A percentile compares a stretch with the other conserved stretches of the same genome.
These are phyloP conservation scores for Poteriospumella lacustris DNA, from an alignment of 108 stramenopile species.

Conservation along the genomic window DNA sequence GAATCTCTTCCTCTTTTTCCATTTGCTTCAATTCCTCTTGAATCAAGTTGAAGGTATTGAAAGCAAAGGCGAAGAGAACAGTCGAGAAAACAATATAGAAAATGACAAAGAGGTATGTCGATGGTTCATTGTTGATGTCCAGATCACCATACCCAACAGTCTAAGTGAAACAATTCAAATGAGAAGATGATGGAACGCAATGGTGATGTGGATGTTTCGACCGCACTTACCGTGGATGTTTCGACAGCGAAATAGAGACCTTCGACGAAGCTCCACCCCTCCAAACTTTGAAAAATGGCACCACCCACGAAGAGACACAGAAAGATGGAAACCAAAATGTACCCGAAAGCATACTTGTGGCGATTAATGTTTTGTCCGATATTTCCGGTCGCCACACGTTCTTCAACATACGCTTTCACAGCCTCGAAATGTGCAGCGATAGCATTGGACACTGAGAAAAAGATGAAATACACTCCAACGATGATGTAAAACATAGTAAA, in stretches of 20 bases:
- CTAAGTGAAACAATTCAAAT: not conserved
- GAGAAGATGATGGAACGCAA: not conserved
- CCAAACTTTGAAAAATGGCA: not conserved
- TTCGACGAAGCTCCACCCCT: not conserved
- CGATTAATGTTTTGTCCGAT: too few species aligned
- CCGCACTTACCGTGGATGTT: not conserved
- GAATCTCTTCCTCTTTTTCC: not conserved
- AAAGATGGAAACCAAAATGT: not conserved
- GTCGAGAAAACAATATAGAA: not conserved
- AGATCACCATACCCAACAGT: slow-evolving; percentile 18
- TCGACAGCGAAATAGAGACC: slow-evolving; percentile 6
- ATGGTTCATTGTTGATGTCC: not conserved
- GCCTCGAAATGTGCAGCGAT: too few species aligned
- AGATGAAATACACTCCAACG: too few species aligned
- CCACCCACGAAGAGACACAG: not conserved
- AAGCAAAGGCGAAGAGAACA: not conserved
- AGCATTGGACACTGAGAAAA: too few species aligned
- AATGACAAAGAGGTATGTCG: not conserved
- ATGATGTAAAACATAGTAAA: too few species aligned
- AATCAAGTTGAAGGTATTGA: not conserved
- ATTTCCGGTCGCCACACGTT: too few species aligned
- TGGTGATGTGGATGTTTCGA: not conserved
- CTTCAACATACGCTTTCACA: too few species aligned
- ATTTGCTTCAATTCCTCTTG: not conserved
- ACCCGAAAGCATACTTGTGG: too few species aligned